A percentile compares a stretch with the other conserved stretches of the same genome.
Conservation (phyloP, 129 eudicot genomes). For the Flaveria trinervia region DNA sequence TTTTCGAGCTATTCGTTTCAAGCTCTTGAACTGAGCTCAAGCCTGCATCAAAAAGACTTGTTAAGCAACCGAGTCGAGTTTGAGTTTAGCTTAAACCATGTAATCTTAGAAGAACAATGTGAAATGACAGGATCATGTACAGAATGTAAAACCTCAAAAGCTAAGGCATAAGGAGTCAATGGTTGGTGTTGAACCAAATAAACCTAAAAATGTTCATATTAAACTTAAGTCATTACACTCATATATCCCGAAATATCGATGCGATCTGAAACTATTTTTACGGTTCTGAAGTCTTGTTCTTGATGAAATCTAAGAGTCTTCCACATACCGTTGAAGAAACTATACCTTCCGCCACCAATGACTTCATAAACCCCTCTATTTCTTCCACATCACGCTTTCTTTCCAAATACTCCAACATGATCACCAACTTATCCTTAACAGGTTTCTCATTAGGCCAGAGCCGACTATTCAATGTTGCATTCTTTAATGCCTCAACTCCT, state of each 20-base stretch:
- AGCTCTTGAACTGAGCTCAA: no score
- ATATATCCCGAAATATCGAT: not conserved
- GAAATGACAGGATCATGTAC: not conserved
- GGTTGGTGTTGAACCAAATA: not conserved
- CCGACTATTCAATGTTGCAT: conserved; percentile 26
- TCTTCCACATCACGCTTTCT: conserved; percentile 27
- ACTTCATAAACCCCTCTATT: conserved; percentile 26
- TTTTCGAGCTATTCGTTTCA: no score
- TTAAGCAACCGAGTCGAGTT: no score
- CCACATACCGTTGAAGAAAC: conserved; percentile 31
- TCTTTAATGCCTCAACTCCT: conserved; percentile 53
- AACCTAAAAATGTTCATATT: not conserved
- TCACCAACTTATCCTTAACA: conserved; percentile 36
- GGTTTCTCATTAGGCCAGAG: conserved; percentile 17
- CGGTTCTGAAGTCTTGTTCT: not conserved
- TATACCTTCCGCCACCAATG: conserved; percentile 29
- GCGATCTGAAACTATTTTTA: not conserved
- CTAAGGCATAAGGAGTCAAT: not conserved
- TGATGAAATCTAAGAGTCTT: conserved; percentile 28
- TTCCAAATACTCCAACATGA: conserved; percentile 45
- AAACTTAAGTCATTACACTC: not conserved
- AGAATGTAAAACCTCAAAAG: not conserved
- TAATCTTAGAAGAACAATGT: not conserved
- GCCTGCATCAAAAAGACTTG: no score
- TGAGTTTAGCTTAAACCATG: no score